These are phyloP conservation scores for Fusarium secorum DNA, from an alignment of 2,329 filamentous ascomycete species.

Conservation along the genomic window DNA sequence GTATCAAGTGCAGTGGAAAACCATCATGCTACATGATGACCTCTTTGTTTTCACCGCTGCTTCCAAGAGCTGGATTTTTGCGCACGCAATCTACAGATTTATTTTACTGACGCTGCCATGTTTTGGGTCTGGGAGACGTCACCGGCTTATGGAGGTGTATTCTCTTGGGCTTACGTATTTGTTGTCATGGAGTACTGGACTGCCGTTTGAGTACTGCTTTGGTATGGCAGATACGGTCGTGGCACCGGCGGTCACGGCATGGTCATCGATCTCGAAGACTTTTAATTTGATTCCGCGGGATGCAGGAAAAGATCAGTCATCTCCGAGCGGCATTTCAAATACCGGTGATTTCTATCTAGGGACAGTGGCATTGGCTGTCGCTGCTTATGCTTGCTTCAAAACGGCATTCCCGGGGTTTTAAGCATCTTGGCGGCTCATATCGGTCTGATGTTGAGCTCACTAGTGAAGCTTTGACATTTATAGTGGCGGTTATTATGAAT, in stretches of 20 bases:
- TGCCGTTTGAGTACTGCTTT: slow-evolving; percentile 2
- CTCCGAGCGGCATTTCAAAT: background rate
- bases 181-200: background rate
- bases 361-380: background rate
- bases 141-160: background rate
- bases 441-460: too few species aligned
- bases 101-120: background rate
- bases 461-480: too few species aligned
- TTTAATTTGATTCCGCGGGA: background rate
- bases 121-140: background rate
- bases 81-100: background rate
- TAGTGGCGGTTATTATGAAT: too few species aligned
- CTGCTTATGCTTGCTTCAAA: background rate
- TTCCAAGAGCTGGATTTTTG: background rate
- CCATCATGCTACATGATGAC: background rate
- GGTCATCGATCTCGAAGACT: background rate
- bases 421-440: too few species aligned
- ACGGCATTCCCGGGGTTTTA: too few species aligned
- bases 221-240: background rate
- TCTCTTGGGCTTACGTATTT: background rate
- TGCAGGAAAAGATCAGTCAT: background rate
- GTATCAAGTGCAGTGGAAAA: background rate
- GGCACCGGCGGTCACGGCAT: background rate
- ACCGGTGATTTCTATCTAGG: background rate
- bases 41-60: background rate